Percentiles rank a stretch among this genome's conserved stretches.
Evolutionary conservation across 106 monocot genomes (phyloP).

Genomic region (Acorus calamus): DNA sequence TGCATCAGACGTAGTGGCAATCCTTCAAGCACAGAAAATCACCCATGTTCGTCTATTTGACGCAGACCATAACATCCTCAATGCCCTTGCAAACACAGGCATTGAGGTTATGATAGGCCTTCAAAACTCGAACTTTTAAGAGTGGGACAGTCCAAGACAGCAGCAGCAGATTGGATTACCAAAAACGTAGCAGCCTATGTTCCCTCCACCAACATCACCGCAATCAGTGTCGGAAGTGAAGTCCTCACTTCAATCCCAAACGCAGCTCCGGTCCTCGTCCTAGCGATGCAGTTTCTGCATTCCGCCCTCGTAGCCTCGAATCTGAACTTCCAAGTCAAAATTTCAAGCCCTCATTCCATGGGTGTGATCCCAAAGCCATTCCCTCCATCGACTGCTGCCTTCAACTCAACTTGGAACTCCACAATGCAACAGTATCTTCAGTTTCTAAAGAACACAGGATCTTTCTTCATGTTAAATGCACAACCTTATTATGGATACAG

Average conservation of each 20-base stretch:
- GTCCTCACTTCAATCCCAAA: slow-evolving; percentile 70
- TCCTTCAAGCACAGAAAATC: slow-evolving; percentile 55
- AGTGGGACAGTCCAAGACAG: slow-evolving; percentile 49
- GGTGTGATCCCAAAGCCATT: slow-evolving; percentile 62
- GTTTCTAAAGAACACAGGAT: slow-evolving; percentile 71
- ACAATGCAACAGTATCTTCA: slow-evolving; percentile 54
- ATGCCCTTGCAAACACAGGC: slow-evolving; percentile 76
- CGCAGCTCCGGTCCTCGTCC: slow-evolving; percentile 64
- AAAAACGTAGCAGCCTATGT: slow-evolving; percentile 62
- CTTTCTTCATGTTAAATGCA: slow-evolving; percentile 85
- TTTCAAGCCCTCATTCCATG: slow-evolving; percentile 70
- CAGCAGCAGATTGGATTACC: slow-evolving; percentile 74
- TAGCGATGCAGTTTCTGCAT: slow-evolving; percentile 78
- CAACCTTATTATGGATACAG: slow-evolving; percentile 72
- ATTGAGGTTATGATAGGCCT: slow-evolving; percentile 78
- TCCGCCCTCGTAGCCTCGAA: slow-evolving; percentile 74
- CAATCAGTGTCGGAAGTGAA: slow-evolving; percentile 76
- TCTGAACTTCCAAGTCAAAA: slow-evolving; percentile 72
- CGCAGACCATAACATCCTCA: slow-evolving; percentile 64
- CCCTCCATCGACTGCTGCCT: slow-evolving; percentile 74
- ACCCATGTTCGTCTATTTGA: slow-evolving; percentile 62
- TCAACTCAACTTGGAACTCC: slow-evolving; percentile 75
- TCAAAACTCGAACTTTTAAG: slow-evolving; percentile 65
- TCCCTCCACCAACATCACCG: slow-evolving; percentile 80
- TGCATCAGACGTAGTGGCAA: slow-evolving; percentile 52